phyloP scores from a whole-genome alignment of 768 basidiomycete species.

The Russula sp. region DNA sequence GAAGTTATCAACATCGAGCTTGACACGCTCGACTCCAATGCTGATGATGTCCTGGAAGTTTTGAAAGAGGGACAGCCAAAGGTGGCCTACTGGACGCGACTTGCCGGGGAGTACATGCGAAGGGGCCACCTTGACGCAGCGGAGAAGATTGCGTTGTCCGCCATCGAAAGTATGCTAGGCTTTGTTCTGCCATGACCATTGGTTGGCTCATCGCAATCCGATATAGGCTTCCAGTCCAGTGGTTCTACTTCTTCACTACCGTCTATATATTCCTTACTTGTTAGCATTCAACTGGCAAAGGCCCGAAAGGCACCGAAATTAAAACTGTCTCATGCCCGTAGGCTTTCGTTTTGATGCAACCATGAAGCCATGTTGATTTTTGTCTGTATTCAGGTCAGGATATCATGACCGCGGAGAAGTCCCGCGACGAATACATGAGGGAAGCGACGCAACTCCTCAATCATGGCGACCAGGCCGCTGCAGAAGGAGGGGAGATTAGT shows the following conservation, averaged over 20 bases:
- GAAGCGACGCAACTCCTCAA: constrained; percentile 69
- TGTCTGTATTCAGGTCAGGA: constrained; percentile 47
- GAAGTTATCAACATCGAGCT: constrained; percentile 89
- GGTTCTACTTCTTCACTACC: constrained; percentile 46
- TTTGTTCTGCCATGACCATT: neutral
- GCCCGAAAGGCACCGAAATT: constrained; percentile 82
- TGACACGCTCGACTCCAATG: constrained; percentile 73
- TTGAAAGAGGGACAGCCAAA: constrained; percentile 65
- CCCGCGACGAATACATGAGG: constrained; percentile 60
- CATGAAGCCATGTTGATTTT: neutral
- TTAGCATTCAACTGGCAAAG: constrained; percentile 75
- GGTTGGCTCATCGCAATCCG: constrained; percentile 19
- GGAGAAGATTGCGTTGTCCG: constrained; percentile 64
- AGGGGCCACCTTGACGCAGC: constrained; percentile 68
- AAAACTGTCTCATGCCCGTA: constrained; percentile 64
- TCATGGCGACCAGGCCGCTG: constrained; percentile 41
- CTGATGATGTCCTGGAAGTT: constrained; percentile 67
- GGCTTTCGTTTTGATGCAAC: constrained; percentile 28
- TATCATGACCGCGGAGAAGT: constrained; percentile 46
- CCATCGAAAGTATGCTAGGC: constrained; percentile 51
- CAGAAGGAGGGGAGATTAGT: constrained; percentile 53
- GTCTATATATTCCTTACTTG: constrained; percentile 74
- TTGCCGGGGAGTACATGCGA: constrained; percentile 87
- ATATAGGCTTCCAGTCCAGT: constrained; percentile 45
- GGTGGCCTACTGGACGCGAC: constrained; percentile 69